These are phyloP conservation scores for Boletus rubropictus DNA, from an alignment of 768 basidiomycete species.

Conservation along the genomic window DNA sequence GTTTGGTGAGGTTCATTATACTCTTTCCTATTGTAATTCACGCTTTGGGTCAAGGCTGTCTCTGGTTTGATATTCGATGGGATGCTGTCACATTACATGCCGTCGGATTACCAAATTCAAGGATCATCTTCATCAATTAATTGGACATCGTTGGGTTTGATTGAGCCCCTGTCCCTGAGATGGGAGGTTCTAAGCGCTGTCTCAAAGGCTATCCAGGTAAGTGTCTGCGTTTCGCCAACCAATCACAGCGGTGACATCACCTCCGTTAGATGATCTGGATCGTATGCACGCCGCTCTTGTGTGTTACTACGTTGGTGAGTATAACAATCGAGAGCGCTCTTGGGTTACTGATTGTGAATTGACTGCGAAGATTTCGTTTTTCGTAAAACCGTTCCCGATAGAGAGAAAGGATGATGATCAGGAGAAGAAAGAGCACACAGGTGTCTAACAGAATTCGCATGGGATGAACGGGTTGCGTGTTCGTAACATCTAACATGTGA, in stretches of 20 bases:
- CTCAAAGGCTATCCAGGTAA: constrained; percentile 59
- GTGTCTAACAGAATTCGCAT: constrained; percentile 7
- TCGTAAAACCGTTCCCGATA: constrained; percentile 26
- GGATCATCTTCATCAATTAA: constrained; percentile 45
- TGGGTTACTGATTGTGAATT: constrained; percentile 8
- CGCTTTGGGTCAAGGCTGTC: constrained; percentile 47
- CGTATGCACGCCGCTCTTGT: constrained; percentile 64
- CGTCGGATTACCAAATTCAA: constrained; percentile 39
- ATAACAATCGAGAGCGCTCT: background rate
- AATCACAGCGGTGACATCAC: constrained; percentile 9
- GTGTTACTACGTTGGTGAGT: constrained; percentile 57
- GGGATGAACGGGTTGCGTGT: constrained; percentile 4
- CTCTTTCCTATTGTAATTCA: constrained; percentile 8
- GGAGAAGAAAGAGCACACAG: constrained; percentile 17
- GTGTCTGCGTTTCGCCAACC: constrained; percentile 10
- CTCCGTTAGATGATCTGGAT: constrained; percentile 61
- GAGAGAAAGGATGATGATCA: constrained; percentile 12
- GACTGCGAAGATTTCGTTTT: constrained; percentile 23
- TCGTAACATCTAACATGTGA: constrained; percentile 13
- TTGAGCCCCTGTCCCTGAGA: constrained; percentile 44
- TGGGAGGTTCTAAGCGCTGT: constrained; percentile 45
- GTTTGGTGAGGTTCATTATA: constrained; percentile 49
- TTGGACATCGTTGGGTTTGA: constrained; percentile 44
- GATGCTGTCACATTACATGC: constrained; percentile 44
- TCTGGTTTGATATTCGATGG: constrained; percentile 71